Conservation (phyloP, 768 basidiomycete species). For the Boletus sensibilis region DNA sequence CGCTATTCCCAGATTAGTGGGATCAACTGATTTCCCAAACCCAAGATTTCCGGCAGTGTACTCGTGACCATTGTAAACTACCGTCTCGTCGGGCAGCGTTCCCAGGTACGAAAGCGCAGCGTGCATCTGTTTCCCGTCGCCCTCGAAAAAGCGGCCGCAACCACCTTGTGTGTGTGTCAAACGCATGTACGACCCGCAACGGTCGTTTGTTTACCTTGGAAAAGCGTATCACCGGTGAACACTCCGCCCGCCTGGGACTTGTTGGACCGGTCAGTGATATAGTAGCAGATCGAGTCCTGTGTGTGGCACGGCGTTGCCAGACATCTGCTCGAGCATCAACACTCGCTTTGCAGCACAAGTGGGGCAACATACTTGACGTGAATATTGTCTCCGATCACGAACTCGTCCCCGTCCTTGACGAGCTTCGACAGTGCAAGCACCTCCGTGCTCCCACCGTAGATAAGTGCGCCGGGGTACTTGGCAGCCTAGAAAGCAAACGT, state of each 20-base stretch:
- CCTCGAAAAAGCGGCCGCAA: constrained; percentile 95
- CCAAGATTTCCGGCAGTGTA: constrained; percentile 75
- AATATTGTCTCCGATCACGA: constrained; percentile 66
- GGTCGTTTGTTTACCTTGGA: constrained; percentile 40
- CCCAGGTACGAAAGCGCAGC: constrained; percentile 64
- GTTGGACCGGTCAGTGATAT: constrained; percentile 53
- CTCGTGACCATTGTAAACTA: constrained; percentile 90
- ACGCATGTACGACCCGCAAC: neutral
- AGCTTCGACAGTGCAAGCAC: constrained; percentile 65
- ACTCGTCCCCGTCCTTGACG: constrained; percentile 80
- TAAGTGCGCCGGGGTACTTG: constrained; percentile 46
- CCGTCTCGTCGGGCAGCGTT: constrained; percentile 72
- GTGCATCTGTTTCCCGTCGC: constrained; percentile 78
- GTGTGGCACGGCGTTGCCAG: constrained; percentile 93
- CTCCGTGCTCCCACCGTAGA: constrained; percentile 78
- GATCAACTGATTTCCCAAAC: constrained; percentile 66
- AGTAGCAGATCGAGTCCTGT: constrained; percentile 93
- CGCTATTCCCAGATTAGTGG: constrained; percentile 58
- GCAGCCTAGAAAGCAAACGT: constrained; percentile 38
- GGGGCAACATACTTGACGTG: constrained; percentile 51
- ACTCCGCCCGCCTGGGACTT: constrained; percentile 64
- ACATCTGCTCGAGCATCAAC: constrained; percentile 47
- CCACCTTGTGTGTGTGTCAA: constrained; percentile 49
- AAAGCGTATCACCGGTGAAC: constrained; percentile 95
- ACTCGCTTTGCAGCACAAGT: neutral